Percentiles rank a stretch among this genome's conserved stretches.
phyloP scores from a whole-genome alignment of 2,329 filamentous ascomycete species.

The Macrophomina pseudophaseolina region DNA sequence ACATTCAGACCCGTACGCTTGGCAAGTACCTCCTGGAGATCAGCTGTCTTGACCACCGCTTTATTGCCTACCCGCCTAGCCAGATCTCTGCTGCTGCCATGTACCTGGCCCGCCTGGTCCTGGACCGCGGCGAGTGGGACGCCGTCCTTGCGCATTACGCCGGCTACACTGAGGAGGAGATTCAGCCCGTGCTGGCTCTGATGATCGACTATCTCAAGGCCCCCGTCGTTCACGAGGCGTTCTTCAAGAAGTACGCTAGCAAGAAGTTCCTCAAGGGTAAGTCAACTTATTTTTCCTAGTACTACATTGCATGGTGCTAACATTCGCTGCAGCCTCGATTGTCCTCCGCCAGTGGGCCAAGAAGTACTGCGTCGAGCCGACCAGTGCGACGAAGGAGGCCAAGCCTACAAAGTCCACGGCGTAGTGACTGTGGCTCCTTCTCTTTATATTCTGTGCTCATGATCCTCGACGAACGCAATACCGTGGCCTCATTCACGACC shows the following conservation, averaged over 20 bases:
- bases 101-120: constrained; percentile 89
- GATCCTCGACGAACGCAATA: constrained; percentile 13
- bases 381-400: constrained; percentile 29
- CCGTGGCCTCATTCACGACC: not conserved
- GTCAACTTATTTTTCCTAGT: constrained; percentile 31
- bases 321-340: constrained; percentile 72
- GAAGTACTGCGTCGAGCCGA: constrained; percentile 57
- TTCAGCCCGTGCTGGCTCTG: constrained; percentile 86
- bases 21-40: constrained; percentile 99
- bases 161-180: constrained; percentile 90
- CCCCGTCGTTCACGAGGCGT: constrained; percentile 91
- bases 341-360: constrained; percentile 93
- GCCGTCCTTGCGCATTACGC: constrained; percentile 86
- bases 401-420: constrained; percentile 12
- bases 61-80: constrained; percentile 87
- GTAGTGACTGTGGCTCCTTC: not conserved
- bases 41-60: constrained; percentile 90
- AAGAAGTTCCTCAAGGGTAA: constrained; percentile 99
- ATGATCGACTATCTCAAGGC: constrained; percentile 97
- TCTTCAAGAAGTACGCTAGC: constrained; percentile 99
- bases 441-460: constrained; percentile 20
- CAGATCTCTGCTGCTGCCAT: constrained; percentile 91
- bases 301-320: constrained; percentile 29
- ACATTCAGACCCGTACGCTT: constrained; percentile 95
- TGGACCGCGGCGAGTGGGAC: constrained; percentile 92